These are phyloP conservation scores for Malassezia pachydermatis DNA, from an alignment of 1,284 basidiomycete genomes.

Conservation along the genomic window DNA sequence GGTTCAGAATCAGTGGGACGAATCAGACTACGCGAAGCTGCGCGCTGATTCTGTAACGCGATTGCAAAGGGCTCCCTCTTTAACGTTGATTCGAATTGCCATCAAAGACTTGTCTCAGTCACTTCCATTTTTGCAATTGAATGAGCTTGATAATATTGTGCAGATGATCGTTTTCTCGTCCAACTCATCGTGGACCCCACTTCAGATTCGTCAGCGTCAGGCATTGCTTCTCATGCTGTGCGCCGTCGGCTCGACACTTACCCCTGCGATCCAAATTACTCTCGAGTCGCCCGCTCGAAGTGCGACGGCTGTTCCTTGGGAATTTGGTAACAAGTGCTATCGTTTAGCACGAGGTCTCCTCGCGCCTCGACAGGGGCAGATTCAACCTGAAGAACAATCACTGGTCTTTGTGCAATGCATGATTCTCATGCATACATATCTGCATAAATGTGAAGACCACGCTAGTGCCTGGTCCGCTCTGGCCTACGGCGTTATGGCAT, in stretches of 20 bases:
- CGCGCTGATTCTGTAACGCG: not conserved
- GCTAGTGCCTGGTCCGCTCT: not conserved
- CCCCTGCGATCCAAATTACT: not conserved
- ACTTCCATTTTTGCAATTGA: slow-evolving; percentile 13
- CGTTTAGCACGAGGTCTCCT: slow-evolving; percentile 11
- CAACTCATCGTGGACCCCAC: not conserved
- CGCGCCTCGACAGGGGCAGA: not conserved
- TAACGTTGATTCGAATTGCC: not conserved
- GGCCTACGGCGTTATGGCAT: not conserved
- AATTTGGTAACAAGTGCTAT: slow-evolving; percentile 11
- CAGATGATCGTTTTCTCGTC: not conserved
- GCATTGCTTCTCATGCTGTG: slow-evolving; percentile 9
- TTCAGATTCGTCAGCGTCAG: slow-evolving; percentile 7
- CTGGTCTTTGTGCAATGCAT: slow-evolving; percentile 10
- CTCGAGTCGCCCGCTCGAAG: not conserved
- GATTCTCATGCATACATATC: slow-evolving; percentile 10
- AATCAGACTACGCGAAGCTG: slow-evolving; percentile 1
- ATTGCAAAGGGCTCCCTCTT: not conserved
- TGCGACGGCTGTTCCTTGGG: slow-evolving; percentile 7
- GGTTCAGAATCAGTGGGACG: not conserved
- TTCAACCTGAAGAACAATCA: not conserved
- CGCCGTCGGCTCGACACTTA: slow-evolving; percentile 7
- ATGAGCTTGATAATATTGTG: slow-evolving; percentile 4
- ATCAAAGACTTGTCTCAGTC: slow-evolving; percentile 1
- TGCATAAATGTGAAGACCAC: slow-evolving; percentile 1